Percentiles rank a stretch among this genome's conserved stretches.
phyloP scores from a whole-genome alignment of 2,329 filamentous ascomycete species.

The Onygenales sp. region DNA sequence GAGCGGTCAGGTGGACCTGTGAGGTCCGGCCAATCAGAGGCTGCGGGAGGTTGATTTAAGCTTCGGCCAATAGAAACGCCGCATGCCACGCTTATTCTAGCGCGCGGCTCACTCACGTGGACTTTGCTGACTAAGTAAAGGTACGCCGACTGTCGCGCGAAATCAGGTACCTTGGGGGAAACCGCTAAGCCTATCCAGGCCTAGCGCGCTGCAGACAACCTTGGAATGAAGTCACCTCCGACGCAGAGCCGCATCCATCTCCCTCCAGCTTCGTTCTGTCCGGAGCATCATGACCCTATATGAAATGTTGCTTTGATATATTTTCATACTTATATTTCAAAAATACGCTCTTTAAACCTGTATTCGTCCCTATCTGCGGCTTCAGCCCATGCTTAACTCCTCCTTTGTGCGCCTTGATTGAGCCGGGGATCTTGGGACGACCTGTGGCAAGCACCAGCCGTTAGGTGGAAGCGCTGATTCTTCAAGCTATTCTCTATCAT shows the following conservation, averaged over 20 bases:
- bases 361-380: too few relatives aligned
- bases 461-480: not conserved
- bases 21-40: constrained; percentile 17
- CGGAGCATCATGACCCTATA: too few relatives aligned
- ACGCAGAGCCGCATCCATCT: not conserved
- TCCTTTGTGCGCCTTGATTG: too few relatives aligned
- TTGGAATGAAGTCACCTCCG: not conserved
- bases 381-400: too few relatives aligned
- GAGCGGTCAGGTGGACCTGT: not conserved
- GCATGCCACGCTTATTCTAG: not conserved
- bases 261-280: too few relatives aligned
- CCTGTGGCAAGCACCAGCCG: not conserved
- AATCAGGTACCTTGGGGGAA: constrained; percentile 14
- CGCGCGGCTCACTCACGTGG: not conserved
- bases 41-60: not conserved
- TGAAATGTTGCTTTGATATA: too few relatives aligned
- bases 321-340: too few relatives aligned
- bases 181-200: constrained; percentile 1
- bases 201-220: not conserved
- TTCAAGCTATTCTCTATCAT: not conserved
- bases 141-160: not conserved
- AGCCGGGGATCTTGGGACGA: too few relatives aligned
- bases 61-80: not conserved
- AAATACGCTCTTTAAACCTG: too few relatives aligned
- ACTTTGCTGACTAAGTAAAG: not conserved